Base-by-base conservation (phyloP, 805 yeast species). In the Schizosaccharomyces osmophilus region DNA sequence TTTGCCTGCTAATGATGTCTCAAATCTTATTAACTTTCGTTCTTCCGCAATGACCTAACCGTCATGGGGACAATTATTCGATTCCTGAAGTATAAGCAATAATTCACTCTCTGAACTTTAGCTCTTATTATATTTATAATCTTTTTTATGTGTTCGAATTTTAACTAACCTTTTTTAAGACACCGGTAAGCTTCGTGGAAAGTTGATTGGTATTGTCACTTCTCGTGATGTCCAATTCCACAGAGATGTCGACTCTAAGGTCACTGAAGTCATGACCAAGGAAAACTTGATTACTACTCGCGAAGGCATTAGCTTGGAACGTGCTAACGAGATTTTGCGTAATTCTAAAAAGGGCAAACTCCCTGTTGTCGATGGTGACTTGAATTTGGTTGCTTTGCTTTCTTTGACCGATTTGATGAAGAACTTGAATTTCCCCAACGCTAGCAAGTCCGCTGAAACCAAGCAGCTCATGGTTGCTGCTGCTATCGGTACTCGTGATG, bases 401-500 rank as follows among this genome's bases (percentile, higher is more conserved):
- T 87, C 97, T 51, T 85, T 95, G 78, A 87, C 96, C 64, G 98
- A 93, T 75, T 82, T 93, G 77, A 94, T 87, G 79, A 93, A 93
- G 80, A 93, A 93, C 77, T 84, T 84, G 77, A 79, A 81, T 72
- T 93, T 79, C 79, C 98, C 98, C 68, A 78, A 82, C 66, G 98
- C 98, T 62, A 88, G 97, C 66, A 93, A 93, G 77, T 85, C 95
- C 45, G 83, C 83, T 69, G 78, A 82, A 68, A 86, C 97, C 61
- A 93, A 93, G 79, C 98, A 93, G 78, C 80, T 93, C 72, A 79
- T 93, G 70, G 87, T 95, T 80, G 98, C 97, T 80, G 98, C 98
- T 68, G 94, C 98, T 65, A 82, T 93, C 71, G 98, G 98, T 75
- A 93, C 98, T 65, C 77, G 94, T 65, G 84, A 80, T 55, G 84